A percentile compares a stretch with the other conserved stretches of the same genome.
These are phyloP conservation scores for Alternaria angustiovoidea DNA, from an alignment of 2,329 filamentous ascomycete species.

Conservation along the genomic window DNA sequence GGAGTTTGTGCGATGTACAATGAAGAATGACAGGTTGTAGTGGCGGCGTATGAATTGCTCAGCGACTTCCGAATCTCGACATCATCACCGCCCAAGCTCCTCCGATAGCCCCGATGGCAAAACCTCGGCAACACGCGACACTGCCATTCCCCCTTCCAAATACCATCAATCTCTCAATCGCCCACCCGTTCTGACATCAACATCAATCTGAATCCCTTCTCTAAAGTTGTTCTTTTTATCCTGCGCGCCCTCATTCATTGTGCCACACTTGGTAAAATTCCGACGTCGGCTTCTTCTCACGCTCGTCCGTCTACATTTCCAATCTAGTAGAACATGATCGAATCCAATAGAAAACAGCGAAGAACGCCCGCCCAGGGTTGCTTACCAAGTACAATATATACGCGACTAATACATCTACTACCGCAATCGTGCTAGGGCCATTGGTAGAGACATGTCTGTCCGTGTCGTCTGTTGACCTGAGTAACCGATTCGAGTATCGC, in stretches of 20 bases:
- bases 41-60: constrained; percentile 31
- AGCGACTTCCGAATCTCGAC: constrained; percentile 34
- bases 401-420: neutral
- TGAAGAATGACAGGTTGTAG: constrained; percentile 13
- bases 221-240: neutral
- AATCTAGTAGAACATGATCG: constrained; percentile 11
- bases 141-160: neutral
- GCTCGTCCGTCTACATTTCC: constrained; percentile 3
- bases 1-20: constrained; percentile 20
- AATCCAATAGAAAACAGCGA: constrained; percentile 4
- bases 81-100: constrained; percentile 38
- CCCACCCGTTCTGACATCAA: neutral
- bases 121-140: constrained; percentile 23
- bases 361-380: neutral
- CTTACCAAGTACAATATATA: constrained; percentile 1
- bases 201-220: neutral
- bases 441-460: neutral
- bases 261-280: neutral
- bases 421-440: neutral
- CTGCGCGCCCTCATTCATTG: too few species aligned
- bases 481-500: neutral
- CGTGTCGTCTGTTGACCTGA: neutral
- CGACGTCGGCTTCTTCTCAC: neutral
- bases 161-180: neutral
- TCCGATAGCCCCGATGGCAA: constrained; percentile 24